phyloP scores from a whole-genome alignment of 352 stramenopile species.

The Phytophthora aleatoria region DNA sequence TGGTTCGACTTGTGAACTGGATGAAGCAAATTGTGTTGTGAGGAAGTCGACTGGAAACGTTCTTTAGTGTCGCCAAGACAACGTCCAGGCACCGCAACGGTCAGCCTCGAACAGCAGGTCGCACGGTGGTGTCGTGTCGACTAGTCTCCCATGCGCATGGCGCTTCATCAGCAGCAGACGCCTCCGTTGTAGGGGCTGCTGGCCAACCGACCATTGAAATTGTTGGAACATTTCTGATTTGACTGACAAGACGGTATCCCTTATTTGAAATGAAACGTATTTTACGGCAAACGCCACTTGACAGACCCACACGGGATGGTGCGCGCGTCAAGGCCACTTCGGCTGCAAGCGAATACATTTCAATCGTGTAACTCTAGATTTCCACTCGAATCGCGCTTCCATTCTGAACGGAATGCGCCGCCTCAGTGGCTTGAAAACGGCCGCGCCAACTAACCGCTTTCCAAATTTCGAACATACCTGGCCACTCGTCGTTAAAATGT shows the following conservation, averaged over 20 bases:
- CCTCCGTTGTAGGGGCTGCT: slow-evolving; percentile 16
- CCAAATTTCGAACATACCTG: slow-evolving; percentile 6
- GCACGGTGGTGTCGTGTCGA: slow-evolving; percentile 10
- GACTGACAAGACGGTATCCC: slow-evolving; percentile 17
- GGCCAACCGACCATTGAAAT: slow-evolving; percentile 17
- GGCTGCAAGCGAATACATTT: slow-evolving; percentile 19
- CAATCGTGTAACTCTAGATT: neutral
- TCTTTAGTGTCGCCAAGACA: neutral
- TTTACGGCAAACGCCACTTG: neutral
- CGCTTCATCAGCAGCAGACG: slow-evolving; percentile 28
- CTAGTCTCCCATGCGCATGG: slow-evolving; percentile 15
- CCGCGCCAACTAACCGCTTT: slow-evolving; percentile 8
- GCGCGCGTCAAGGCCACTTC: neutral
- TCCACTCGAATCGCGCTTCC: slow-evolving; percentile 9
- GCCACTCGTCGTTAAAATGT: no score
- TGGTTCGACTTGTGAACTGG: slow-evolving; percentile 14
- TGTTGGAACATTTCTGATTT: slow-evolving; percentile 32
- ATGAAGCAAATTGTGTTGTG: slow-evolving; percentile 31
- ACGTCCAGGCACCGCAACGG: neutral
- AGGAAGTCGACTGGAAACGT: slow-evolving; percentile 6
- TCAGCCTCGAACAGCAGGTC: slow-evolving; percentile 11
- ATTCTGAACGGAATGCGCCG: slow-evolving; percentile 9
- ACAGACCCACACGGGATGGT: neutral
- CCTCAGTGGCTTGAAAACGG: slow-evolving; percentile 16
- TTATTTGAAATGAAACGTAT: slow-evolving; percentile 3